Conservation (phyloP, 2,329 filamentous ascomycete genomes). For the Fusarium sp. region DNA sequence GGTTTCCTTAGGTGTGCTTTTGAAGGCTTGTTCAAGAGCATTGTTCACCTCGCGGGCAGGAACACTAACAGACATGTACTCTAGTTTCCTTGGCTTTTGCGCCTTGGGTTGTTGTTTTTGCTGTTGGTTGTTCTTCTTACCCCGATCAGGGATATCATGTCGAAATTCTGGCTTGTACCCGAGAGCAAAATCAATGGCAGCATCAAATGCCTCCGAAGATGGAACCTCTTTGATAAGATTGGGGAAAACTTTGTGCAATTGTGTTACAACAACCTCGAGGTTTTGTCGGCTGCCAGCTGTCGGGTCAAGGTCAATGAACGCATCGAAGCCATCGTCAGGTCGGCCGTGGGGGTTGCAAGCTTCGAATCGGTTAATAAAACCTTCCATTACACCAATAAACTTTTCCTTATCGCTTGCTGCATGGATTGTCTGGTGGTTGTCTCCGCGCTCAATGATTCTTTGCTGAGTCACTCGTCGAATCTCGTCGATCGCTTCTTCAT, state of each 20-base stretch:
- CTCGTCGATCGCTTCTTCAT: slow-evolving; percentile 77
- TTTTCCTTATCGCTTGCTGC: slow-evolving; percentile 79
- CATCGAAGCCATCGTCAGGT: slow-evolving; percentile 88
- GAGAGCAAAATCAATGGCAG: slow-evolving; percentile 79
- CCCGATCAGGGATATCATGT: slow-evolving; percentile 76
- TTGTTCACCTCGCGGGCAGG: slow-evolving; percentile 57
- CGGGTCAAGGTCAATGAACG: slow-evolving; percentile 86
- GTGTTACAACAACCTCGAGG: slow-evolving; percentile 79
- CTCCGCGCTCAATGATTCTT: slow-evolving; percentile 85
- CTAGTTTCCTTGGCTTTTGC: slow-evolving; percentile 57
- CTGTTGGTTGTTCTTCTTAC: slow-evolving; percentile 52
- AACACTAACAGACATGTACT: slow-evolving; percentile 68
- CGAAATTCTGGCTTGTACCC: slow-evolving; percentile 82
- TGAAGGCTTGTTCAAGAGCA: slow-evolving; percentile 78
- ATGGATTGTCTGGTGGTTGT: slow-evolving; percentile 98
- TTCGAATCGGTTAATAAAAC: slow-evolving; percentile 89
- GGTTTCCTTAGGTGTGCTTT: slow-evolving; percentile 58
- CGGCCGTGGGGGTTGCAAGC: slow-evolving; percentile 71
- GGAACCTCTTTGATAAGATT: slow-evolving; percentile 79
- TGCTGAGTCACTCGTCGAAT: slow-evolving; percentile 81
- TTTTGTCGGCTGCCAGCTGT: slow-evolving; percentile 83
- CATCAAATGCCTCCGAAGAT: slow-evolving; percentile 78
- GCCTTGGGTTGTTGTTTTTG: slow-evolving; percentile 47
- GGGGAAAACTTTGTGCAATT: slow-evolving; percentile 82
- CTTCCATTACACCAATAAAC: slow-evolving; percentile 92